Evolutionary conservation across 106 monocot species (phyloP), one percentile per base, ranked within the genome.

Genomic region (Ottelia alismoides): DNA sequence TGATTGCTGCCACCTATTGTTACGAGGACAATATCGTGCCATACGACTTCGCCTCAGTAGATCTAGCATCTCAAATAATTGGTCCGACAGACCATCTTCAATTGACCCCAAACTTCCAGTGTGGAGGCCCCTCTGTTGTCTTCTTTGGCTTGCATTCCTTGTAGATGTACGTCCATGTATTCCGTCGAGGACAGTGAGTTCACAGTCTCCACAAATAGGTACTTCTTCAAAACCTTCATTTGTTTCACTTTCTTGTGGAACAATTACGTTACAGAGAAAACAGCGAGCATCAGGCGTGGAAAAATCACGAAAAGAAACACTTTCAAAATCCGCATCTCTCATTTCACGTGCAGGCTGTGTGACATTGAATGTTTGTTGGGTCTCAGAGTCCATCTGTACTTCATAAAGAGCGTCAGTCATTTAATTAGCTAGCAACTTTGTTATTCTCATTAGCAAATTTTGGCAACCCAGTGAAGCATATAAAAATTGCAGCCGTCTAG

Each of bases 121-220:
- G 43, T 65, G 65, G 23, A 27, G 45, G 26, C 53, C 54, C 55
- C 77, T n/a, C n/a, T n/a, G 57, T 25, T 11, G 52, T 25, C 70
- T 70, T 49, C 74, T 78, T 25, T 45, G 66, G 27, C 25, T 58
- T 20, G 29, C 24, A 49, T 70, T 68, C 55, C 88, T 73, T 30
- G 57, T 22, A 0, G 61, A 30, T 31, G 52, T 50, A 31, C 44
- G 60, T 52, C 62, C 45, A 2, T 72, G 58, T 12, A 48, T 47
- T 45, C 71, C 74, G 51, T 80, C 72, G 22, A 79, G 58, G 57
- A 88, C 79, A 21, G 66, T 66, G 27, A 55, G 43, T 60, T 94
- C 84, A 51, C 93, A 94, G 4, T 78, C 84, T 55, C 83, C 65
- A 56, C 93, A 94, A 44, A 92, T 77, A 28, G 51, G 51, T 56